Conservation (phyloP, 164 flowering plant genomes). For the Saururus chinensis region DNA sequence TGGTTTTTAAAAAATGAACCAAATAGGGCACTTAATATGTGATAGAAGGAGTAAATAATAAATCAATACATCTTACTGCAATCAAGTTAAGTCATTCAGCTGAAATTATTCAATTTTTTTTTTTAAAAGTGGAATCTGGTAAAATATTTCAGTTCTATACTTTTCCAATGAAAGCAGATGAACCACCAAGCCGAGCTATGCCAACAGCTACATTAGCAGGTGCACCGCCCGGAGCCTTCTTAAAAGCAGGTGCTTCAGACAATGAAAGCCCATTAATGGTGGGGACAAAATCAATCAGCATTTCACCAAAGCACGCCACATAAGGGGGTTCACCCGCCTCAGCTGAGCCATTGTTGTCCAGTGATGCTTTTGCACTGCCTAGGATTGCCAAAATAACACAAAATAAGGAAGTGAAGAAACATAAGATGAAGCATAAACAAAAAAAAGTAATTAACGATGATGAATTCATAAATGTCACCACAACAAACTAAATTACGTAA, state of each 20-base stretch:
- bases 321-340: slow-evolving; percentile 41
- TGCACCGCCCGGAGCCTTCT: slow-evolving; percentile 97
- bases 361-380: slow-evolving; percentile 40
- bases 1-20: no score
- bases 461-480: slow-evolving; percentile 20
- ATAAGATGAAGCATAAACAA: slow-evolving; percentile 17
- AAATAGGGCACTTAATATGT: no score
- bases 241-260: slow-evolving; percentile 90
- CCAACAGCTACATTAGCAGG: slow-evolving; percentile 99
- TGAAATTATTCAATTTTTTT: no score
- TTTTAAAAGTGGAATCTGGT: background rate
- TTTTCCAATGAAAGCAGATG: slow-evolving; percentile 95
- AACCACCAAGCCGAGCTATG: slow-evolving; percentile 87
- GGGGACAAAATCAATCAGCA: slow-evolving; percentile 96
- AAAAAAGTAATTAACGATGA: slow-evolving; percentile 6
- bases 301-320: slow-evolving; percentile 93
- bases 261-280: slow-evolving; percentile 69
- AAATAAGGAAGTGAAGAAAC: slow-evolving; percentile 35
- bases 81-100: background rate
- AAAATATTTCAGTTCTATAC: slow-evolving; percentile 17
- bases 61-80: background rate
- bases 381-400: slow-evolving; percentile 23
- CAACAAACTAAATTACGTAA: no score
- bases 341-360: slow-evolving; percentile 27
- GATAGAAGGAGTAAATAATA: no score